Evolutionary conservation across 1,284 basidiomycete genomes (phyloP), one percentile per base, ranked within the genome.

Genomic region (Pascua sp.): DNA sequence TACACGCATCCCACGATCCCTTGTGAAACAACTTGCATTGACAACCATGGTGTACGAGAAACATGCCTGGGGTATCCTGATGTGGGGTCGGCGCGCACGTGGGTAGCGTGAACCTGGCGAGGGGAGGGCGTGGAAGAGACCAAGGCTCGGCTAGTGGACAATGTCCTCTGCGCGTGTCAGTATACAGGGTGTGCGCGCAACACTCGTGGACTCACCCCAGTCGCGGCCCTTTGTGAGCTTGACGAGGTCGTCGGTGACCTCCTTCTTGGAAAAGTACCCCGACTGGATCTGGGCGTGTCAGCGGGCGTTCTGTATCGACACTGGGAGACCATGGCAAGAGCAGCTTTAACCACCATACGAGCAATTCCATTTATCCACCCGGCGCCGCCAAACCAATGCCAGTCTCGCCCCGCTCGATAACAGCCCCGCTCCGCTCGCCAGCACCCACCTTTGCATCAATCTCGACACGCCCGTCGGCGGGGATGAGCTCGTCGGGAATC

Each of bases 381-480:
- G 24, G 7, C 24, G 4, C 24, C 24, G 4, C 24, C n/a, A 24
- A 10, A 16, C 37, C 32, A n/a, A n/a, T n/a, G n/a, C n/a, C n/a
- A n/a, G n/a, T n/a, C n/a, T n/a, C n/a, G n/a, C n/a, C n/a, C n/a
- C n/a, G n/a, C n/a, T 15, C 7, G 8, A 8, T 37, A 47, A 36
- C 24, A 36, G 9, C 44, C 5, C 43, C 8, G 43, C 16, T 8
- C 43, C 9, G 43, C 43, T 44, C n/a, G 46, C 7, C 42, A n/a
- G n/a, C 5, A 55, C 67, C 42, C 56, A 67, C 66, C 63, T 91
- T 93, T 32, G 90, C 90, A 65, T 92, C 89, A 64, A 94, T 94
- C 80, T 94, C 91, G n/a, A 94, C 91, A n/a, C 85, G 84, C 32
- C 89, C 90, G 76, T 94, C 91, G 42, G 89, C 89, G 0, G 91